A percentile compares a stretch with the other conserved stretches of the same genome.
Evolutionary conservation across 306 rosid species (phyloP).

Genomic region (Inga leiocalycina): DNA sequence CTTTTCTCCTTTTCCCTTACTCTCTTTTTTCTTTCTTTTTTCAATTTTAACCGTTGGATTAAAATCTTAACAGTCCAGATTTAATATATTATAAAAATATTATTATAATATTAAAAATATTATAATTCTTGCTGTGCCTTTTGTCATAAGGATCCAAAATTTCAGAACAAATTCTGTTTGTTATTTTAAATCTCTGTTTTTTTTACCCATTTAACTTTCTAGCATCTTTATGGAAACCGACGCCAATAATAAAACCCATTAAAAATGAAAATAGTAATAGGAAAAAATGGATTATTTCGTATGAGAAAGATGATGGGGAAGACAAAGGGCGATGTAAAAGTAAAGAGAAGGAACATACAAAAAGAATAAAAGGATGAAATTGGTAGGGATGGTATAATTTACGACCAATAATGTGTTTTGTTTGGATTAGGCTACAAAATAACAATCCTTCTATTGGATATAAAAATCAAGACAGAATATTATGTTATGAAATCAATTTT

Average conservation of each 20-base stretch:
- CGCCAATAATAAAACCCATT: neutral
- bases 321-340: neutral
- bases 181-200: neutral
- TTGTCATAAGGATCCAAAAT: constrained; percentile 6
- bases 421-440: neutral
- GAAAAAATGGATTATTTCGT: neutral
- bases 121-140: constrained; percentile 22
- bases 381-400: neutral
- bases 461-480: constrained; percentile 2
- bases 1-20: too few relatives aligned
- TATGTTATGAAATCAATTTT: neutral
- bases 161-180: neutral
- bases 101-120: too few relatives aligned
- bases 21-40: too few relatives aligned
- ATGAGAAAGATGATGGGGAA: neutral
- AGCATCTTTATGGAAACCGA: neutral
- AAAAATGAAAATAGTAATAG: neutral
- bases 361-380: neutral
- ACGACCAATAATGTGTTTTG: neutral
- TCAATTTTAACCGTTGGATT: too few relatives aligned
- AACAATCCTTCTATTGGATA: neutral
- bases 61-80: too few relatives aligned
- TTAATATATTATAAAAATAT: too few relatives aligned
- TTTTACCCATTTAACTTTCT: neutral
- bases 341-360: neutral